Conservation (phyloP, 371 early-diverging fungal species). For the Haplosporangium sp. region DNA sequence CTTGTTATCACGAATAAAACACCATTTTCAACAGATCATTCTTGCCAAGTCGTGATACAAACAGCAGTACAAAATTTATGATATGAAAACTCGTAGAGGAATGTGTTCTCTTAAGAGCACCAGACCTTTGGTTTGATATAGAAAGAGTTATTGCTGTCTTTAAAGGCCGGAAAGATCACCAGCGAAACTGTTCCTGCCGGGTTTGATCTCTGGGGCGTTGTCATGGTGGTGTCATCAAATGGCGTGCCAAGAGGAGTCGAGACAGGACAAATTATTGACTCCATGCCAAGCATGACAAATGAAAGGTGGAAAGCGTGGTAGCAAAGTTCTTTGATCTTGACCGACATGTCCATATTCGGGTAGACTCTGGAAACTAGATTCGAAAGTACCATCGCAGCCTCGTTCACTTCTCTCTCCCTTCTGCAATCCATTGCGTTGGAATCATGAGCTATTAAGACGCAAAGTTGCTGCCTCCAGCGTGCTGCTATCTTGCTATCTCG, state of each 20-base stretch:
- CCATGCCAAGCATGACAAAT: slow-evolving; percentile 36
- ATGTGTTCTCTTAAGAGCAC: no score
- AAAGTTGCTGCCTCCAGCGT: slow-evolving; percentile 39
- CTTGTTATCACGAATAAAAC: no score
- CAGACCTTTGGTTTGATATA: slow-evolving; percentile 29
- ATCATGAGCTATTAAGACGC: slow-evolving; percentile 15
- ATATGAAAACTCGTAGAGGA: no score
- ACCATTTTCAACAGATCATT: no score
- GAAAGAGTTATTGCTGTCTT: slow-evolving; percentile 8
- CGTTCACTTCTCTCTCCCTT: slow-evolving; percentile 10
- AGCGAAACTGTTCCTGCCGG: slow-evolving; percentile 22
- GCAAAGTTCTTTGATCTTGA: slow-evolving; percentile 20
- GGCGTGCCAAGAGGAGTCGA: slow-evolving; percentile 11
- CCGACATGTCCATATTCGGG: slow-evolving; percentile 6
- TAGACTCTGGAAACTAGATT: slow-evolving; percentile 14
- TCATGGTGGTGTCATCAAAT: slow-evolving; percentile 23
- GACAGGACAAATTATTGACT: slow-evolving; percentile 16
- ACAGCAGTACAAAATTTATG: no score
- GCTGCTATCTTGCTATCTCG: slow-evolving; percentile 16
- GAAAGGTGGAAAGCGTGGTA: slow-evolving; percentile 25
- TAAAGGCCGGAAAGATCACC: slow-evolving; percentile 28
- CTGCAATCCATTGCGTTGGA: background rate
- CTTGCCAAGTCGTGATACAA: no score
- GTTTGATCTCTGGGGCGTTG: slow-evolving; percentile 21
- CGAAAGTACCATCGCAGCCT: background rate